Evolutionary conservation across 2,329 filamentous ascomycete genomes (phyloP), one percentile per base, ranked within the genome.

Genomic region (Diaporthe aspalathi): DNA sequence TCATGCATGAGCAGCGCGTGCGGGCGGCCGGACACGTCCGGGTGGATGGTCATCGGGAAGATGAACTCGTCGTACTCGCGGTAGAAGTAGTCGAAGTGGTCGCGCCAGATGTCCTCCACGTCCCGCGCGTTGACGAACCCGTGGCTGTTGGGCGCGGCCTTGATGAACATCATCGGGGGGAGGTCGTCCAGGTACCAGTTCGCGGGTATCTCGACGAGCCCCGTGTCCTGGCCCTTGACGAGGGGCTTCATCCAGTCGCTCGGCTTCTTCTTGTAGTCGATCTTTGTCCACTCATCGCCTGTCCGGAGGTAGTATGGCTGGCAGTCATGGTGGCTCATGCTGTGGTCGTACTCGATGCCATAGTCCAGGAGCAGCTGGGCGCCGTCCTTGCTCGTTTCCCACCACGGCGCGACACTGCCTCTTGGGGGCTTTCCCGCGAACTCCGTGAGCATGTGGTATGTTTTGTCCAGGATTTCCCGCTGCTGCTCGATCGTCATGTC

Each of bases 11-110:
- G 81, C 35, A 94, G 76, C 1, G 89, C 92, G 80, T 94, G 92
- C 1, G 92, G 92, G 22, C 91, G 84, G 1, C 92, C 92, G 11
- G 88, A 90, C 0, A 92, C 90, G 76, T 94, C 91, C 0, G 92
- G 92, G 79, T 94, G 92, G 45, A 94, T 91, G 0, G 92, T 94
- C 80, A 94, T 92, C 0, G 92, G 92, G 75, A 94, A 94, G 67
- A 93, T 87, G 73, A 94, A 94, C 75, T 93, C 90, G 75, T 94
- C 91, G 73, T 93, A 91, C 79, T 94, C 91, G 35, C 91, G 84
- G 78, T 94, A 94, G 76, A 92, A 93, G 80, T 93, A 94, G 75
- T 91, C 87, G 72, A 92, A 92, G 74, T 92, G 89, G 72, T 92
- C 89, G 60, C 86, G 82, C 90, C 89, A 92, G 43, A 91, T 85